Percentiles rank a stretch among this genome's conserved stretches.
Conservation (phyloP, 164 flowering plant species). For the Echeveria elegans region DNA sequence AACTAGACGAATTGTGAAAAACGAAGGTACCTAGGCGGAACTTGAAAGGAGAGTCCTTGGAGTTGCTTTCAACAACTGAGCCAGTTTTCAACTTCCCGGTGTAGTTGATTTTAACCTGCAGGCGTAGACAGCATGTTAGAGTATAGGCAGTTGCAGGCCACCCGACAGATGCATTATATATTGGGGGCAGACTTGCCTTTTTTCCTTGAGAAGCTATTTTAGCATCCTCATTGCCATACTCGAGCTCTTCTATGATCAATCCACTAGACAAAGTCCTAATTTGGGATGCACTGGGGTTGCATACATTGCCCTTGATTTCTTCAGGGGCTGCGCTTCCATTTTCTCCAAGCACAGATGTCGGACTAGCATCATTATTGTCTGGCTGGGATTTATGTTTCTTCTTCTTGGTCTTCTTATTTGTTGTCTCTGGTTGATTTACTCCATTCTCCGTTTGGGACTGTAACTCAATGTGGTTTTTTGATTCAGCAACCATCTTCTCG, state of each 20-base stretch:
- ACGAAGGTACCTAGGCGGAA: constrained; percentile 32
- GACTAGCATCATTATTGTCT: constrained; percentile 5
- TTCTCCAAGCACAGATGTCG: neutral
- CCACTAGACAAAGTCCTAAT: constrained; percentile 28
- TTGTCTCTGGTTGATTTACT: constrained; percentile 13
- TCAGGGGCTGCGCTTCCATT: neutral
- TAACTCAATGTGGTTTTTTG: constrained; percentile 2
- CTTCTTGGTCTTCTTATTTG: constrained; percentile 23
- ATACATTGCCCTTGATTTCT: constrained; percentile 7
- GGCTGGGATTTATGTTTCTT: constrained; percentile 16
- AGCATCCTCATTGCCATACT: constrained; percentile 26
- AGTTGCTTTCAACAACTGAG: constrained; percentile 26
- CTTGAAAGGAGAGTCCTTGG: constrained; percentile 20
- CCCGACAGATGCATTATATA: neutral
- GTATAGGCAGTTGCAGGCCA: neutral
- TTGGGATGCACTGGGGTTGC: constrained; percentile 11
- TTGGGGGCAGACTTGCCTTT: constrained; percentile 22
- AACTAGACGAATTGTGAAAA: neutral
- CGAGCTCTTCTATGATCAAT: constrained; percentile 31
- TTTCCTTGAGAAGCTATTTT: constrained; percentile 34
- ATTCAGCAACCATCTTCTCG: constrained; percentile 4
- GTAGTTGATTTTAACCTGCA: constrained; percentile 32
- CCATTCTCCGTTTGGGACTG: neutral
- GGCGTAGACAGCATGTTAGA: neutral
- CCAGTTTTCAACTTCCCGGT: constrained; percentile 30